Conservation (phyloP, 169 alveolate species). For the Cryptosporidium ubiquitum region DNA sequence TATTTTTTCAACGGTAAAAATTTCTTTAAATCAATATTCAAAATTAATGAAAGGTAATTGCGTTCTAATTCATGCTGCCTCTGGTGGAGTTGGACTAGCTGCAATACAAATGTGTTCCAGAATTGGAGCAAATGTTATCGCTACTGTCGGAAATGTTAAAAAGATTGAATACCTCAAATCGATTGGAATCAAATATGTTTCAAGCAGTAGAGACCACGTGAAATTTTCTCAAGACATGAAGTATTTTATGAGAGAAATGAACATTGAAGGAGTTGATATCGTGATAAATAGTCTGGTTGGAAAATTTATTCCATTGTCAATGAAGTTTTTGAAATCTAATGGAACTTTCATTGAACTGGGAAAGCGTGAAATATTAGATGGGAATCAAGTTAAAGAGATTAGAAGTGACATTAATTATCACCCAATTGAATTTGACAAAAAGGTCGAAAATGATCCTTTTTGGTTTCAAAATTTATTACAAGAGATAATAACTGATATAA, state of each 20-base stretch:
- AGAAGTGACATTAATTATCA: constrained; percentile 62
- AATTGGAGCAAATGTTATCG: constrained; percentile 76
- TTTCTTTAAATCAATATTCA: constrained; percentile 38
- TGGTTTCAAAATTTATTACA: constrained; percentile 51
- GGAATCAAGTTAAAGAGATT: constrained; percentile 17
- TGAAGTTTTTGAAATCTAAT: constrained; percentile 72
- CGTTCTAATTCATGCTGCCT: constrained; percentile 79
- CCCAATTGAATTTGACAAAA: constrained; percentile 76
- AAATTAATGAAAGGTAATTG: constrained; percentile 54
- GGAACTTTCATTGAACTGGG: constrained; percentile 80
- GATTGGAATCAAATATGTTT: constrained; percentile 76
- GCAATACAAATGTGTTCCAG: constrained; percentile 77
- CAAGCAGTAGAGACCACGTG: constrained; percentile 72
- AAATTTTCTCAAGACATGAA: constrained; percentile 54
- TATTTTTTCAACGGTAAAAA: constrained; percentile 67
- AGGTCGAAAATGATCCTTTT: constrained; percentile 59
- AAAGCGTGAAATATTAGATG: constrained; percentile 57
- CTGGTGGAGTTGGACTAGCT: constrained; percentile 82
- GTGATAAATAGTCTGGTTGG: constrained; percentile 56
- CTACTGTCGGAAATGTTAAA: constrained; percentile 56
- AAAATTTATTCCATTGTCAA: constrained; percentile 75
- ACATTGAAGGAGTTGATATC: constrained; percentile 23
- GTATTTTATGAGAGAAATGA: constrained; percentile 9
- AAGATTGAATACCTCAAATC: constrained; percentile 73
- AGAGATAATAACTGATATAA: constrained; percentile 8